Evolutionary conservation across 345 rosid genomes (phyloP), one percentile per base, ranked within the genome.

Genomic region (Dimocarpus longan): DNA sequence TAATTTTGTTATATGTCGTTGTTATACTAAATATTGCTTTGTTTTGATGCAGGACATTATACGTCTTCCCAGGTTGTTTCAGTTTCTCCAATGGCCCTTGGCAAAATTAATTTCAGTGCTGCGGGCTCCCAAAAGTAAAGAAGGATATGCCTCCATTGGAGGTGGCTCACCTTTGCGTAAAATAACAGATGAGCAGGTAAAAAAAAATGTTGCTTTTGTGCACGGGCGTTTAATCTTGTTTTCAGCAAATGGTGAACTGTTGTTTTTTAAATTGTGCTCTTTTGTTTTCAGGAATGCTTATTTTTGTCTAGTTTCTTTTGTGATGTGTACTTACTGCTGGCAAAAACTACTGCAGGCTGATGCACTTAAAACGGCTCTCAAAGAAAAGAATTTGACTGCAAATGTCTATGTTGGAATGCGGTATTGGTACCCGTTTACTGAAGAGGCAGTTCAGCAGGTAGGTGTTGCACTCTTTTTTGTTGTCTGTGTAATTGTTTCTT

Each of bases 101-200:
- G 99, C 98, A 2, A 77, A 91, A 56, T 85, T 94, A 39, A 96
- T 96, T 73, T 96, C 98, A 72, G 86, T 91, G 18, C 82, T 91
- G 59, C 90, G 97, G 16, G 97, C 99, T 16, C 97, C 97, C 1
- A 94, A 94, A 79, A 92, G 97, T 46, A 94, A 88, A 88, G 97
- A 93, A 88, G 99, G 97, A 70, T 96, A 96, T 91, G 99, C 99
- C 84, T 87, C 97, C 67, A 94, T 96, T 56, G 99, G 99, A 56
- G 99, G 99, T 46, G 94, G 98, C 70, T 96, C 97, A 26, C 98
- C 97, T 64, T 63, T 93, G 86, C 92, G 97, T 76, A 93, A 87
- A 81, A 91, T 94, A 73, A 96, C 98, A 1, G 89, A 91, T 83
- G 97, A 93, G 82, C 97, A 93, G 90, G 96, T 89, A n/a, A n/a